A percentile compares a stretch with the other conserved stretches of the same genome.
Conservation (phyloP, 148 eudicot genomes). For the Rhododendron simsii region DNA sequence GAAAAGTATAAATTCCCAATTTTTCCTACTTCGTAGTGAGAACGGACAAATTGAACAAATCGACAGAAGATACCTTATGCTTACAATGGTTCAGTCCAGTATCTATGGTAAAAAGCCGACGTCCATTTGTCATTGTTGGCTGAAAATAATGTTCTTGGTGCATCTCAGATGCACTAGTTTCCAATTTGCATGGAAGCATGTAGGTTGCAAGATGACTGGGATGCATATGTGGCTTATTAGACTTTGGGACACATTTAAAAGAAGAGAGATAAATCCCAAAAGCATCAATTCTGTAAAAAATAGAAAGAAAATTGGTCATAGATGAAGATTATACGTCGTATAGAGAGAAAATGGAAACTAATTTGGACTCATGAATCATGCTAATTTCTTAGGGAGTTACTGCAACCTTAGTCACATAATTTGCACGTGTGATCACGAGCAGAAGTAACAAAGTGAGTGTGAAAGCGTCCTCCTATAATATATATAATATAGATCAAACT, state of each 20-base stretch:
- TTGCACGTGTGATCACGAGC: not conserved
- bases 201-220: constrained; percentile 45
- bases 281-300: constrained; percentile 75
- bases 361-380: not conserved
- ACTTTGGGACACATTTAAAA: constrained; percentile 72
- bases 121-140: constrained; percentile 21
- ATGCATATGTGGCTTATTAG: constrained; percentile 58
- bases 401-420: not conserved
- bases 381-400: not conserved
- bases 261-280: constrained; percentile 87
- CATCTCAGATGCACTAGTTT: constrained; percentile 11
- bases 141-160: constrained; percentile 7
- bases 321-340: not conserved
- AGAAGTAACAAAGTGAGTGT: not conserved
- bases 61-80: constrained; percentile 22
- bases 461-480: not conserved
- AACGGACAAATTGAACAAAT: not conserved
- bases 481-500: not conserved
- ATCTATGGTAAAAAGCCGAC: constrained; percentile 49
- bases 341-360: not conserved
- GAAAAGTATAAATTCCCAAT: not conserved
- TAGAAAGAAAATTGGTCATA: not conserved
- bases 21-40: not conserved
- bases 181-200: constrained; percentile 75
- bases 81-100: constrained; percentile 24